phyloP scores from a whole-genome alignment of 768 basidiomycete genomes.

The Neoboletus magnificus region DNA sequence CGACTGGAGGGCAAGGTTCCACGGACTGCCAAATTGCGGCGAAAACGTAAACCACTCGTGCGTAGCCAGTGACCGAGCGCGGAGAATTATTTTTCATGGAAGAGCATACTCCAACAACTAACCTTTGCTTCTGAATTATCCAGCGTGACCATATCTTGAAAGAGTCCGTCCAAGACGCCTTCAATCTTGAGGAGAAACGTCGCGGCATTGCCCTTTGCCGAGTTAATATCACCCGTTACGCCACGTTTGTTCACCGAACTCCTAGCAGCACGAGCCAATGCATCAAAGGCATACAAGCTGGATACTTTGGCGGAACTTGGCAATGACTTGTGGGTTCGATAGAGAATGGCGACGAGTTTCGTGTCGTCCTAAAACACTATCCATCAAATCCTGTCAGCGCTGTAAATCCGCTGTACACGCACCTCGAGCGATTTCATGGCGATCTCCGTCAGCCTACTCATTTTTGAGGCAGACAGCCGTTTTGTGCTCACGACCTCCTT shows the following conservation, averaged over 20 bases:
- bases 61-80: constrained; percentile 5
- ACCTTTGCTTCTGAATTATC: constrained; percentile 80
- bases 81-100: not conserved
- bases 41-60: constrained; percentile 7
- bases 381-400: not conserved
- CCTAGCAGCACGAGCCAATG: constrained; percentile 81
- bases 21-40: not conserved
- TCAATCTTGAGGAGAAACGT: constrained; percentile 89
- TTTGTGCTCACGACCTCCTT: constrained; percentile 82
- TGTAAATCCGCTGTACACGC: constrained; percentile 23
- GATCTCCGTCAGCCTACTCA: constrained; percentile 70
- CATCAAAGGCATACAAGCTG: constrained; percentile 93
- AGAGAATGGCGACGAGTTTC: constrained; percentile 82
- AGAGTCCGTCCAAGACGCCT: constrained; percentile 84
- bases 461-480: constrained; percentile 83
- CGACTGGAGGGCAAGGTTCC: constrained; percentile 4
- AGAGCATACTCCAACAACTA: constrained; percentile 40
- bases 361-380: constrained; percentile 65
- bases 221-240: constrained; percentile 51
- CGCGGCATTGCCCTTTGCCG: constrained; percentile 65
- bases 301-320: constrained; percentile 67
- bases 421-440: constrained; percentile 79
- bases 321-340: constrained; percentile 83
- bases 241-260: constrained; percentile 63
- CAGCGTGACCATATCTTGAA: constrained; percentile 75